Percentiles rank a stretch among this genome's conserved stretches.
Evolutionary conservation across 352 stramenopile genomes (phyloP).

Genomic region (Phytophthora capsici): DNA sequence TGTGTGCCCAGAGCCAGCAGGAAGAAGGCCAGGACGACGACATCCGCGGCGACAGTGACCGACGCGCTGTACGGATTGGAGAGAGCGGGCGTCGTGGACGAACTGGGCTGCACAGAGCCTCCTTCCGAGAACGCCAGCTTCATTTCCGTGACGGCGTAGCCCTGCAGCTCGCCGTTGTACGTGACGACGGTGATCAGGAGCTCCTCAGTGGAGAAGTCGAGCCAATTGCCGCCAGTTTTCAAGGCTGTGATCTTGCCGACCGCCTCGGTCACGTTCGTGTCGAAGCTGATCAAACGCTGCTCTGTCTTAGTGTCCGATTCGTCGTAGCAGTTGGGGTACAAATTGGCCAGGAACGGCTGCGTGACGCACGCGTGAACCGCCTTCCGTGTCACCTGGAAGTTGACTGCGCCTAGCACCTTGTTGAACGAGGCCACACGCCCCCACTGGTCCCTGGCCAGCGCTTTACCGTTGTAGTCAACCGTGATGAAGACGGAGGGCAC

Average conservation of each 20-base stretch:
- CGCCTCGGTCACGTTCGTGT: constrained; percentile 45
- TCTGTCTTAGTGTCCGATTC: constrained; percentile 20
- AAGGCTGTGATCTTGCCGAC: constrained; percentile 27
- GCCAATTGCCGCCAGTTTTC: constrained; percentile 42
- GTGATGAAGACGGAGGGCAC: constrained; percentile 55
- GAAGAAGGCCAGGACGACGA: constrained; percentile 46
- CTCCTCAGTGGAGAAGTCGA: constrained; percentile 45
- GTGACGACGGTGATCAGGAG: constrained; percentile 55
- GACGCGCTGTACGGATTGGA: constrained; percentile 44
- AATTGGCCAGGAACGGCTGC: constrained; percentile 36
- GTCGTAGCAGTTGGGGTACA: constrained; percentile 62
- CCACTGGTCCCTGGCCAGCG: constrained; percentile 33
- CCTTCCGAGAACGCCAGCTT: constrained; percentile 42
- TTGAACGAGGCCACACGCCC: constrained; percentile 27
- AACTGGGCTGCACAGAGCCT: constrained; percentile 40
- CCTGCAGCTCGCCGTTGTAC: constrained; percentile 63
- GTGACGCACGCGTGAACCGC: constrained; percentile 32
- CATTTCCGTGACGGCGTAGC: constrained; percentile 51
- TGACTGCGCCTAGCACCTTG: constrained; percentile 30
- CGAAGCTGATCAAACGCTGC: constrained; percentile 49
- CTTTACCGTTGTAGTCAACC: constrained; percentile 55
- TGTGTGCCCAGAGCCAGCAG: constrained; percentile 26
- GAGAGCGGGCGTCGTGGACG: constrained; percentile 37
- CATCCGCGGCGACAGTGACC: constrained; percentile 33
- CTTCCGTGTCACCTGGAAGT: constrained; percentile 39